A percentile compares a stretch with the other conserved stretches of the same genome.
phyloP scores from a whole-genome alignment of 345 rosid genomes.

The Nephelium lappaceum region DNA sequence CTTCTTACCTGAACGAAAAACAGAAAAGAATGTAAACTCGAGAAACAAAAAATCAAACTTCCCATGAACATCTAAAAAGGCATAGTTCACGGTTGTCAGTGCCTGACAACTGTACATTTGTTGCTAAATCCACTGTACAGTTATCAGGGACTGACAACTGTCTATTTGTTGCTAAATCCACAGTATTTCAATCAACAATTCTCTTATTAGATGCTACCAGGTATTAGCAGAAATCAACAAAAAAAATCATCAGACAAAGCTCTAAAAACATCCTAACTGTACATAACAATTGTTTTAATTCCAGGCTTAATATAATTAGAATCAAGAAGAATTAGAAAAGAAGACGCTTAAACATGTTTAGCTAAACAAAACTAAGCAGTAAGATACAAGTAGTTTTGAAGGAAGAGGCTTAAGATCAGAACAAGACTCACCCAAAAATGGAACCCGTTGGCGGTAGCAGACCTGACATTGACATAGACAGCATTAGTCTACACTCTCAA shows the following conservation, averaged over 20 bases:
- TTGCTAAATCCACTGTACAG: not conserved
- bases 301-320: not conserved
- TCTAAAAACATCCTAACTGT: not conserved
- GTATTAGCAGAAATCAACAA: not conserved
- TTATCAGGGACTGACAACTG: too few relatives aligned
- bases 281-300: not conserved
- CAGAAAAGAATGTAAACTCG: not conserved
- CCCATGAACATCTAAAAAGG: not conserved
- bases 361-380: not conserved
- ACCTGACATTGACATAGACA: not conserved
- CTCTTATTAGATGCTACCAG: not conserved
- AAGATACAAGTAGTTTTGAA: not conserved
- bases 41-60: not conserved
- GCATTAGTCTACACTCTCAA: not conserved
- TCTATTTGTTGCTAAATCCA: too few relatives aligned
- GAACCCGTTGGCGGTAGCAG: not conserved
- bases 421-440: not conserved
- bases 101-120: not conserved
- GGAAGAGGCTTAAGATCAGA: constrained; percentile 7
- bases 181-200: not conserved
- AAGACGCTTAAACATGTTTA: not conserved
- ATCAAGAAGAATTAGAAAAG: not conserved
- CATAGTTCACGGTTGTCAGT: not conserved
- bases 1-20: not conserved
- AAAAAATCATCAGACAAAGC: not conserved